Evolutionary conservation across 805 yeast genomes (phyloP), one percentile per base, ranked within the genome.

Genomic region (Yarrowia hollandica): DNA sequence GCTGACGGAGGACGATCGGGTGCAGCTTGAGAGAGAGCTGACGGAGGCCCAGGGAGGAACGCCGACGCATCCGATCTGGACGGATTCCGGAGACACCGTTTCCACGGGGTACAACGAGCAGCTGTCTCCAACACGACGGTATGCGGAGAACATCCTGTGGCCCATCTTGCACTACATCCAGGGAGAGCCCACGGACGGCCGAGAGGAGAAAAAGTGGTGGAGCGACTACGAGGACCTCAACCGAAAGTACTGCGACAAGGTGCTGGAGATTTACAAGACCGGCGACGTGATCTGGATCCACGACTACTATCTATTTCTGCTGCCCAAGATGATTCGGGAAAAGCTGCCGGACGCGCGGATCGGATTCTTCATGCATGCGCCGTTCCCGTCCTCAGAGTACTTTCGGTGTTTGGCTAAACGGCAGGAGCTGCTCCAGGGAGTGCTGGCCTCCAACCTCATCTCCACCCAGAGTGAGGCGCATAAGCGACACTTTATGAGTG

Each of bases 311-410:
- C 74, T 91, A 62, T 72, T 90, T 62, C 74, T 91, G 41, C 75
- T 91, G 60, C 97, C 97, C 2, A 94, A 86, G 68, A 77, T 91
- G 71, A 74, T 91, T 63, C 79, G 96, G 64, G 84, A 85, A 86
- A 82, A 81, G 66, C 77, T 86, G 52, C 89, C 89, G 2, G 81
- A 85, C 60, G 87, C 88, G 5, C 76, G 77, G 62, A 86, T 91
- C 64, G 94, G 92, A 12, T 82, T 88, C 57, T 90, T 82, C 71
- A 73, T 91, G 64, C 97, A 91, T 71, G 81, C 89, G 2, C 96
- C 97, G n/a, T 91, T 92, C 79, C 97, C 97, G 11, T 84, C 96
- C 22, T 85, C 90, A 15, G 99, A 94, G 72, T 90, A 91, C 71
- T 90, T 94, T 74, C 80, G 97, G 62, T 88, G 96, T 65, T 73